phyloP scores from a whole-genome alignment of 768 basidiomycete species.

The Phylloporus sp. region DNA sequence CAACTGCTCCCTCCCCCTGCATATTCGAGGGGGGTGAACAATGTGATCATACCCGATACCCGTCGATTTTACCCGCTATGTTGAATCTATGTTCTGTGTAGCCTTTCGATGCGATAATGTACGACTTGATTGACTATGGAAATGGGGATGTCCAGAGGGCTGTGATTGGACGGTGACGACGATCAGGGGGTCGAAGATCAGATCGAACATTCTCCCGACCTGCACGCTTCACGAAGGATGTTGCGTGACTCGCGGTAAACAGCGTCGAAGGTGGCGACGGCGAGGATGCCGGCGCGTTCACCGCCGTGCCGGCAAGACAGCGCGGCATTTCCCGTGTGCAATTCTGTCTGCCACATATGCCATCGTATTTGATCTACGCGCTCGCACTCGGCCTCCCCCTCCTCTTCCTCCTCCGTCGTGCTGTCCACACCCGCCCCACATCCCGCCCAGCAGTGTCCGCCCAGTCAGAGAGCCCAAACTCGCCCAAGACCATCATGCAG shows the following conservation, averaged over 20 bases:
- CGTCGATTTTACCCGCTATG: conserved; percentile 18
- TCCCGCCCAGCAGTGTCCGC: conserved; percentile 8
- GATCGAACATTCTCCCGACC: conserved; percentile 20
- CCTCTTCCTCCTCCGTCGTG: conserved; percentile 24
- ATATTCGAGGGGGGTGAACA: conserved; percentile 26
- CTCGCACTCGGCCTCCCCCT: conserved; percentile 32
- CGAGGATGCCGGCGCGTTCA: neutral
- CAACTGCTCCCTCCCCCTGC: conserved; percentile 37
- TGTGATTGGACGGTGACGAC: conserved; percentile 16
- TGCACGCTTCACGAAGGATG: conserved; percentile 22
- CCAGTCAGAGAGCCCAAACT: conserved; percentile 24
- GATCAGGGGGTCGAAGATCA: conserved; percentile 33
- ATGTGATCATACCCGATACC: conserved; percentile 22
- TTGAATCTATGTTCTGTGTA: conserved; percentile 22
- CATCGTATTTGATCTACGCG: conserved; percentile 26
- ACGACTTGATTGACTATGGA: conserved; percentile 7
- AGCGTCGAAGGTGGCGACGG: neutral
- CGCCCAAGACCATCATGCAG: conserved; percentile 68
- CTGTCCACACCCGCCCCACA: conserved; percentile 1
- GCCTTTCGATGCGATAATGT: conserved; percentile 28
- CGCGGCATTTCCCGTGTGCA: conserved; percentile 15
- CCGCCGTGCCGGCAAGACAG: conserved; percentile 1
- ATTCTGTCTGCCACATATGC: conserved; percentile 11
- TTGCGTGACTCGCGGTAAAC: conserved; percentile 10
- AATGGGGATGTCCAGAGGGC: neutral